These are phyloP conservation scores for Kodamaea suecica DNA, from an alignment of 1,139 yeast species.

Conservation along the genomic window DNA sequence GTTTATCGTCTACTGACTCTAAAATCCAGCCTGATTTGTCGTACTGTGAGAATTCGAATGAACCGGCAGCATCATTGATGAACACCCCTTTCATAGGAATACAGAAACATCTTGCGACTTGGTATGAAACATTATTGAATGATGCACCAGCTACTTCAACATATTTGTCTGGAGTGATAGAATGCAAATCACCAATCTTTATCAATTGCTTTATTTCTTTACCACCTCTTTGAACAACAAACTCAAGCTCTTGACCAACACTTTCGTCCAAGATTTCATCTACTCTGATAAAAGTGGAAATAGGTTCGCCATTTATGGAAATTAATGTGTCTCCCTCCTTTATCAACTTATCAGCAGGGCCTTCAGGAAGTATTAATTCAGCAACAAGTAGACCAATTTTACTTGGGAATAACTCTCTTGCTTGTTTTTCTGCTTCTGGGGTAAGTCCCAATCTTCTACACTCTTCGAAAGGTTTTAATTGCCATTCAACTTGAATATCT, in stretches of 20 bases:
- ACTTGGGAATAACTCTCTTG: slow-evolving; percentile 68
- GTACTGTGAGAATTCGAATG: slow-evolving; percentile 61
- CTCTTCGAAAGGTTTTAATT: slow-evolving; percentile 82
- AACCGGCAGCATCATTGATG: slow-evolving; percentile 74
- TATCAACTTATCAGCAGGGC: slow-evolving; percentile 74
- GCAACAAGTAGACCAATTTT: slow-evolving; percentile 84
- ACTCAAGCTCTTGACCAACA: slow-evolving; percentile 57
- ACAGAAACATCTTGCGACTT: slow-evolving; percentile 80
- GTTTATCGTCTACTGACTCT: slow-evolving; percentile 72
- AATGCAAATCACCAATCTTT: slow-evolving; percentile 70
- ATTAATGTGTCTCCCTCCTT: slow-evolving; percentile 86
- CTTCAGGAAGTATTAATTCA: slow-evolving; percentile 77
- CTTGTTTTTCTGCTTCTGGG: slow-evolving; percentile 65
- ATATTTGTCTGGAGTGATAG: slow-evolving; percentile 76
- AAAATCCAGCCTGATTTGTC: slow-evolving; percentile 69
- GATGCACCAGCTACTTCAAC: slow-evolving; percentile 85
- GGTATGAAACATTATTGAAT: slow-evolving; percentile 82
- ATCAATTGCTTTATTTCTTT: slow-evolving; percentile 49
- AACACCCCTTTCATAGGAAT: slow-evolving; percentile 84
- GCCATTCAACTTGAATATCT: slow-evolving; percentile 90
- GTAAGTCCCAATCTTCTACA: slow-evolving; percentile 85
- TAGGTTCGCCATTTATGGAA: slow-evolving; percentile 62
- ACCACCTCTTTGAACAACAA: slow-evolving; percentile 74
- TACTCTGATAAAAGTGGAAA: slow-evolving; percentile 73
- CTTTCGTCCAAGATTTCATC: slow-evolving; percentile 77